phyloP scores from a whole-genome alignment of 2,329 filamentous ascomycete species.

The Colletotrichum sp. region DNA sequence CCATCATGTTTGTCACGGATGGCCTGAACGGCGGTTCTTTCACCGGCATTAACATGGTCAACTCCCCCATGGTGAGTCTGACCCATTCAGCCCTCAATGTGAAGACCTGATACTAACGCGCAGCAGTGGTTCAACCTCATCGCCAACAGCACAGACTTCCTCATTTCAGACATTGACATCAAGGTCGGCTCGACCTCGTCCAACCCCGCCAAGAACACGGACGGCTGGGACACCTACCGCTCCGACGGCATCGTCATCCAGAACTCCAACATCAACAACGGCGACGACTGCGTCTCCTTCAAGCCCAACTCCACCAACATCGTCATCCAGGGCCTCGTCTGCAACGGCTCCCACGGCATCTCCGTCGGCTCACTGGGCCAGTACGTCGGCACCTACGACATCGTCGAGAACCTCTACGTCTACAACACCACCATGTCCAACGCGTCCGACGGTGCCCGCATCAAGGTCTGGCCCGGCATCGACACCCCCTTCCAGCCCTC shows the following conservation, averaged over 20 bases:
- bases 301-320: slow-evolving; percentile 76
- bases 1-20: slow-evolving; percentile 62
- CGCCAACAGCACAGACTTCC: slow-evolving; percentile 67
- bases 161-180: slow-evolving; percentile 69
- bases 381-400: slow-evolving; percentile 67
- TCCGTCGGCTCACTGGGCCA: slow-evolving; percentile 76
- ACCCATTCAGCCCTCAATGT: not conserved
- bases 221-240: slow-evolving; percentile 70
- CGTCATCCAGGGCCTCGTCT: slow-evolving; percentile 69
- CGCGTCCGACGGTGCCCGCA: slow-evolving; percentile 69
- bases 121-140: slow-evolving; percentile 58
- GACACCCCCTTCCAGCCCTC: slow-evolving; percentile 50
- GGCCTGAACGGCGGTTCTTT: slow-evolving; percentile 64
- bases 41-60: slow-evolving; percentile 63
- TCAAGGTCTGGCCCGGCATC: slow-evolving; percentile 74
- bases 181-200: slow-evolving; percentile 56
- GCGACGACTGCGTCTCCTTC: slow-evolving; percentile 76
- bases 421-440: slow-evolving; percentile 66
- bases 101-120: not conserved
- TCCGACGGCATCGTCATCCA: slow-evolving; percentile 69
- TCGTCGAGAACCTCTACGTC: slow-evolving; percentile 72
- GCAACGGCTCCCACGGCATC: slow-evolving; percentile 75
- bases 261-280: slow-evolving; percentile 68
- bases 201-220: slow-evolving; percentile 68
- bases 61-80: slow-evolving; percentile 47